phyloP scores from a whole-genome alignment of 306 rosid species.

The Gastrolobium villosum region DNA sequence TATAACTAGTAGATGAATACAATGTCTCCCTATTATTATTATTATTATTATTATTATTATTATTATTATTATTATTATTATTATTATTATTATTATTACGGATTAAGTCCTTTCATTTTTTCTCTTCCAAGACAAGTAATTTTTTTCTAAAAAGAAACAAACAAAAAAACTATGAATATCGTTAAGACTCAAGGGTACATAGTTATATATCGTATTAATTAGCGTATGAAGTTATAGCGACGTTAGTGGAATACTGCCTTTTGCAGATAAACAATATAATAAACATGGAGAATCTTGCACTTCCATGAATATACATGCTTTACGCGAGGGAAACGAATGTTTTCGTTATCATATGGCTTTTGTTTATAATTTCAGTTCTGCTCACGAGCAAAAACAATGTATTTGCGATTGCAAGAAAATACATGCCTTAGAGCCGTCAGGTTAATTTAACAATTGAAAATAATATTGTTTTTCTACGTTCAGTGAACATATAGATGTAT shows the following conservation, averaged over 20 bases:
- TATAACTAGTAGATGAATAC: too few species aligned
- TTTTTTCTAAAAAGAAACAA: not conserved
- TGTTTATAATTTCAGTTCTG: not conserved
- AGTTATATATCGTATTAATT: not conserved
- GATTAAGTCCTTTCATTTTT: not conserved
- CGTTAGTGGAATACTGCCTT: not conserved
- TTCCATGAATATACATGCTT: not conserved
- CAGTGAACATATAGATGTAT: constrained; percentile 4
- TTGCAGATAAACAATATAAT: not conserved
- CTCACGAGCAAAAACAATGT: not conserved
- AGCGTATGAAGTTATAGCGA: not conserved
- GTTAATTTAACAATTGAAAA: not conserved
- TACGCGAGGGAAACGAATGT: constrained; percentile 2
- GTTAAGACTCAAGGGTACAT: not conserved
- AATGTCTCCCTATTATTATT: too few species aligned
- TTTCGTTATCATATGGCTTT: not conserved
- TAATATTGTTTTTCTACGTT: not conserved
- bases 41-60: not conserved
- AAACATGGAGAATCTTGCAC: not conserved
- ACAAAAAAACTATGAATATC: not conserved
- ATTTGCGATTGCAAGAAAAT: not conserved
- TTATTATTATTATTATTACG: not conserved
- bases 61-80: not conserved
- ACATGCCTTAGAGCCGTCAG: constrained; percentile 10
- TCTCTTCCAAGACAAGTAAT: not conserved